Evolutionary conservation across 2,329 filamentous ascomycete genomes (phyloP), one percentile per base, ranked within the genome.

Genomic region (Aspergillus sp.): DNA sequence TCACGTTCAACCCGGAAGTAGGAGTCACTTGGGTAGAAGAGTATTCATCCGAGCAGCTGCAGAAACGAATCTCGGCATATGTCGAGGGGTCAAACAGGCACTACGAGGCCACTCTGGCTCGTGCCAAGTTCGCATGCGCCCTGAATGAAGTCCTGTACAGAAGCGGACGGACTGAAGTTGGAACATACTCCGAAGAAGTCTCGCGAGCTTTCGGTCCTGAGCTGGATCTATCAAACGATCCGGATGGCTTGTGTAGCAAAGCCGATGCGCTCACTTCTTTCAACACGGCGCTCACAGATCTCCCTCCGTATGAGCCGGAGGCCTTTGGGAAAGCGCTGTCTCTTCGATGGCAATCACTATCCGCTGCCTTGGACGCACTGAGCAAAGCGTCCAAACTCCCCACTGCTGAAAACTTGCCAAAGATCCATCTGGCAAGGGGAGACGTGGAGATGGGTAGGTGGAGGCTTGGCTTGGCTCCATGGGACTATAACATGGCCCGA

Each of bases 71-170:
- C 2, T 80, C 82, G 3, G 69, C 73, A n/a, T 85, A 86, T 59
- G 75, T 85, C 13, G 72, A 78, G 62, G 71, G 77, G 54, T 74
- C 78, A 55, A 71, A 77, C 63, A 73, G 78, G 61, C 75, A 80
- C 44, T 75, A 82, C 47, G 84, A 88, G 67, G 80, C 83, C 19
- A 74, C 78, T 3, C 76, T 89, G 23, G 81, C 83, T 4, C 77
- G 79, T 25, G 86, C 86, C 7, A 83, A 80, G 52, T 88, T 89
- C 70, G 74, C 82, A 15, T 80, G 81, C 50, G 81, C 83, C 4
- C 71, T 88, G 49, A 81, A 83, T 8, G 85, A 88, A 63, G 78
- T 84, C 1, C 79, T 84, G 53, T 89, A 85, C 69, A 81, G 82
- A 39, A 77, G 75, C 53, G 78, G 79, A 38, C 73, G 77, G 53